Percentiles rank a stretch among this genome's conserved stretches.
phyloP scores from a whole-genome alignment of 371 early-diverging fungal species.

The Apophysomyces variabilis region DNA sequence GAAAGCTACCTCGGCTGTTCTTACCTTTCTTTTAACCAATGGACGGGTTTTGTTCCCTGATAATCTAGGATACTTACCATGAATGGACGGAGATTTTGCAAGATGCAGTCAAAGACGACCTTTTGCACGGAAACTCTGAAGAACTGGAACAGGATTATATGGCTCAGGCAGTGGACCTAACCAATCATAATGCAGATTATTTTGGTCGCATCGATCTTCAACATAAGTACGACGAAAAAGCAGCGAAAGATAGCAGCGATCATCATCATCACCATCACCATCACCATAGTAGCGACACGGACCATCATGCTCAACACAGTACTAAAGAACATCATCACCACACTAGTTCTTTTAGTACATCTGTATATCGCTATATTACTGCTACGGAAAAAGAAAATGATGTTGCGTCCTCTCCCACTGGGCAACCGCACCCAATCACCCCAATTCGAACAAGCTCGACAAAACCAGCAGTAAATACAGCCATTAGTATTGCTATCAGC shows the following conservation, averaged over 20 bases:
- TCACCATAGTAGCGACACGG: not conserved
- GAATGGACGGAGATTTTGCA: slow-evolving; percentile 5
- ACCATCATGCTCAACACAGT: not conserved
- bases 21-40: no score
- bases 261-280: slow-evolving; percentile 2
- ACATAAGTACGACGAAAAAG: not conserved
- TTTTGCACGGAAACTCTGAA: not conserved
- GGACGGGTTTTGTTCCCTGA: no score
- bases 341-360: not conserved
- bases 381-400: not conserved
- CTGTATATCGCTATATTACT: not conserved
- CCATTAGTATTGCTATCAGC: not conserved
- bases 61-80: not conserved
- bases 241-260: not conserved
- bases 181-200: not conserved
- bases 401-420: not conserved
- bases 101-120: not conserved
- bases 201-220: not conserved
- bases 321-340: not conserved
- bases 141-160: not conserved
- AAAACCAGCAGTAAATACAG: not conserved
- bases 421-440: not conserved
- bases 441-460: not conserved
- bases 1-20: not conserved
- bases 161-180: not conserved